Percentiles rank a stretch among this genome's conserved stretches.
These are phyloP conservation scores for Chlamydomonas sphaeroides DNA, from an alignment of 139 green algal species.

Conservation along the genomic window DNA sequence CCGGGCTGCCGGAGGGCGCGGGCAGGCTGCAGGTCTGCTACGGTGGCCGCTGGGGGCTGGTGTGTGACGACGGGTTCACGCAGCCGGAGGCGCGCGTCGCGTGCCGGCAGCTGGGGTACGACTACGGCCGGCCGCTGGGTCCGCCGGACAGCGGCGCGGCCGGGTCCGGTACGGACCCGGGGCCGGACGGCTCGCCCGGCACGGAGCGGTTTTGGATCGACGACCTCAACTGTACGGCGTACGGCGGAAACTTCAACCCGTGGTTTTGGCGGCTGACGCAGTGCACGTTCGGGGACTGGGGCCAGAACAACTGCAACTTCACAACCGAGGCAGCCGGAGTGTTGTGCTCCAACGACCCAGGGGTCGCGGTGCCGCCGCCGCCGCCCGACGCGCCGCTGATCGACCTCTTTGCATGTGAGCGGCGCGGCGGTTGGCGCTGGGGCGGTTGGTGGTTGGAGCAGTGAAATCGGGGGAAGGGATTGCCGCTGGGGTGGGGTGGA, in stretches of 20 bases:
- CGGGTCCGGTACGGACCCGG: neutral
- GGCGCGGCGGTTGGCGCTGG: no score
- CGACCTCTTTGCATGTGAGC: neutral
- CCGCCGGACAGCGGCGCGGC: neutral
- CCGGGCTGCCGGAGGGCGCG: neutral
- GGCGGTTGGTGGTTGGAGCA: no score
- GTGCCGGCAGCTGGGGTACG: slow-evolving; percentile 34
- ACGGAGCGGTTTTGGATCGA: slow-evolving; percentile 12
- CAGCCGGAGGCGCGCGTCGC: slow-evolving; percentile 14
- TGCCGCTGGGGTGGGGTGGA: no score
- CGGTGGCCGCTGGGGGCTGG: slow-evolving; percentile 10
- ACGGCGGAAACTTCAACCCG: neutral
- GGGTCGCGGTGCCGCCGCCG: neutral
- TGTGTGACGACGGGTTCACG: slow-evolving; percentile 15
- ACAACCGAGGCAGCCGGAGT: neutral
- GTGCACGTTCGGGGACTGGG: slow-evolving; percentile 19
- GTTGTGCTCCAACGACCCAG: slow-evolving; percentile 1
- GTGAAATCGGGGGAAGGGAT: no score
- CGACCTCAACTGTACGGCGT: slow-evolving; percentile 8
- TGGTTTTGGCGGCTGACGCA: slow-evolving; percentile 30
- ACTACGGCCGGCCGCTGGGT: slow-evolving; percentile 5
- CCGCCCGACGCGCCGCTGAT: neutral
- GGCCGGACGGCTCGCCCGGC: no score
- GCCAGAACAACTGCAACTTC: neutral
- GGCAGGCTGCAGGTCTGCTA: slow-evolving; percentile 36